These are phyloP conservation scores for Arbutus unedo DNA, from an alignment of 148 eudicot species.

Conservation along the genomic window DNA sequence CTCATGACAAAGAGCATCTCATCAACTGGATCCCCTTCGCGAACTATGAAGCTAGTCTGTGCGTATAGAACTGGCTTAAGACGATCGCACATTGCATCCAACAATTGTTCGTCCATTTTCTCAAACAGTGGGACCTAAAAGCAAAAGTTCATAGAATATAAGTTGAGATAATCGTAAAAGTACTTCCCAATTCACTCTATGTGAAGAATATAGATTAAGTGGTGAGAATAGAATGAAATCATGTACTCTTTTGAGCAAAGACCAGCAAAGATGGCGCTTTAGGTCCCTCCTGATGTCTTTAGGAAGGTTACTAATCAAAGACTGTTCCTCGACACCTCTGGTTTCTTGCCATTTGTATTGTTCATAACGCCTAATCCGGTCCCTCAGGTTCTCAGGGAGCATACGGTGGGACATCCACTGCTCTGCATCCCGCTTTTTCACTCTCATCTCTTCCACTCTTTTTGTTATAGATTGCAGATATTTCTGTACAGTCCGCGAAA, in stretches of 20 bases:
- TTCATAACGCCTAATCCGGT: conserved; percentile 54
- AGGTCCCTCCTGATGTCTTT: conserved; percentile 73
- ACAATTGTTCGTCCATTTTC: conserved; percentile 57
- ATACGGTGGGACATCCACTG: conserved; percentile 80
- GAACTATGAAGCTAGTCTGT: conserved; percentile 49
- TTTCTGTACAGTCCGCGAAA: conserved; percentile 33
- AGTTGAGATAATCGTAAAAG: background rate
- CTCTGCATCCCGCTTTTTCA: conserved; percentile 62
- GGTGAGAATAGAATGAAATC: conserved; percentile 6
- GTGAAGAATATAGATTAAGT: background rate
- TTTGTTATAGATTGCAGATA: conserved; percentile 61
- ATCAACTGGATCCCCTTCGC: conserved; percentile 73
- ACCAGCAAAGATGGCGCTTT: conserved; percentile 69
- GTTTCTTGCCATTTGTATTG: conserved; percentile 76
- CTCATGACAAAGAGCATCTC: conserved; percentile 75
- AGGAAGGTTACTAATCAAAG: conserved; percentile 56
- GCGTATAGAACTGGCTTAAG: conserved; percentile 66
- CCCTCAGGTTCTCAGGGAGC: conserved; percentile 58
- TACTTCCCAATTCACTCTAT: background rate
- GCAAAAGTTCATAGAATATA: background rate
- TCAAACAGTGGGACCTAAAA: conserved; percentile 73
- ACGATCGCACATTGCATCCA: conserved; percentile 65
- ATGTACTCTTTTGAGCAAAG: conserved; percentile 51
- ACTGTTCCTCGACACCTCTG: conserved; percentile 66
- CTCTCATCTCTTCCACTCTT: conserved; percentile 72